Percentiles rank a stretch among this genome's conserved stretches.
phyloP scores from a whole-genome alignment of 495 filamentous ascomycete genomes.

The Aspergillus cavernicola region DNA sequence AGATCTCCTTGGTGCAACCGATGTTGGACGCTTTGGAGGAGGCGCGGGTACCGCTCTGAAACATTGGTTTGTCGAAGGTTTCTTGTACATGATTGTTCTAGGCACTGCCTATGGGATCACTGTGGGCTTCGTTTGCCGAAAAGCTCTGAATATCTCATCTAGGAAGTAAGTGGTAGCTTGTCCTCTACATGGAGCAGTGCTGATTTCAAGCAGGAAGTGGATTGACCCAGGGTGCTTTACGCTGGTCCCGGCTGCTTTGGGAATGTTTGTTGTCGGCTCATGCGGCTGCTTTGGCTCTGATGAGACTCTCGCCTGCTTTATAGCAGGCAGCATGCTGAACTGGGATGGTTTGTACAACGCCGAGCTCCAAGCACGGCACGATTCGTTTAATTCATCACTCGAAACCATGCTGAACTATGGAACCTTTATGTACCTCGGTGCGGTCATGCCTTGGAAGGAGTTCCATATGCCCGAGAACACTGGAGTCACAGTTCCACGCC shows the following conservation, averaged over 20 bases:
- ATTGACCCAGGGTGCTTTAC: conserved; percentile 35
- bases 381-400: conserved; percentile 36
- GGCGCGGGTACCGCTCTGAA: conserved; percentile 29
- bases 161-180: conserved; percentile 17
- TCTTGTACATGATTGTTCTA: conserved; percentile 40
- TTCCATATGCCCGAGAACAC: conserved; percentile 26
- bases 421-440: conserved; percentile 44
- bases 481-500: conserved; percentile 30
- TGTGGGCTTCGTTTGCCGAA: conserved; percentile 31
- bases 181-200: not conserved
- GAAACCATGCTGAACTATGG: conserved; percentile 37
- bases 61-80: conserved; percentile 39
- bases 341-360: conserved; percentile 36
- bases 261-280: conserved; percentile 36
- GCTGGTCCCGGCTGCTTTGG: conserved; percentile 30
- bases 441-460: conserved; percentile 37
- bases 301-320: conserved; percentile 40
- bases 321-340: conserved; percentile 35
- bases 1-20: conserved; percentile 28
- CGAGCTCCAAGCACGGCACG: conserved; percentile 33
- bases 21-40: conserved; percentile 33
- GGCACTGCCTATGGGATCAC: conserved; percentile 32
- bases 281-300: conserved; percentile 40
- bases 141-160: conserved; percentile 26
- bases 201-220: conserved; percentile 24